phyloP scores from a whole-genome alignment of 2,329 filamentous ascomycete species.

The Talaromyces atroroseus region DNA sequence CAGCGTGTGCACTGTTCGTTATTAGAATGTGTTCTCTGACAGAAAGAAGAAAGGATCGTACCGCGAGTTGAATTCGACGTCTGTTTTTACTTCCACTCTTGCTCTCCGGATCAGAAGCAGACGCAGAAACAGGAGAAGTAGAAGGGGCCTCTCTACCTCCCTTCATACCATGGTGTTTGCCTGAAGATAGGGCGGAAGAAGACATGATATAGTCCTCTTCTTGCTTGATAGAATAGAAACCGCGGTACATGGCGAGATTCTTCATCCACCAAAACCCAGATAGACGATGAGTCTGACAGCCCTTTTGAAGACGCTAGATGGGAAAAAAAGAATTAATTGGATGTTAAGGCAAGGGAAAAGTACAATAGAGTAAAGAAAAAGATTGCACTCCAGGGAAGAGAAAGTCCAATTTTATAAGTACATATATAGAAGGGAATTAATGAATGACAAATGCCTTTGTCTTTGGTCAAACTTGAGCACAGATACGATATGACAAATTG shows the following conservation, averaged over 20 bases:
- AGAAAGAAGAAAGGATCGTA: background rate
- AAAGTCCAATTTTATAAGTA: background rate
- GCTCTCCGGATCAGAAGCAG: background rate
- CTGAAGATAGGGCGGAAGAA: background rate
- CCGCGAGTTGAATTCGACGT: slow-evolving; percentile 20
- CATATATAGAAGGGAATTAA: background rate
- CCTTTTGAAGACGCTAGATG: background rate
- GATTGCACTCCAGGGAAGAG: too few relatives aligned
- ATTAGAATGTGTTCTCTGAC: background rate
- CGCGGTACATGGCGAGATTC: background rate
- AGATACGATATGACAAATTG: background rate
- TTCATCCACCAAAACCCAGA: background rate
- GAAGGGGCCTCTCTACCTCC: background rate
- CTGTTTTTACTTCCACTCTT: background rate
- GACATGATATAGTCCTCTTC: background rate
- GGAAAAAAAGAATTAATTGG: background rate
- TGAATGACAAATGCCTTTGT: background rate
- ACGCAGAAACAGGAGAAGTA: background rate
- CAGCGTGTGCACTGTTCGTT: slow-evolving; percentile 73
- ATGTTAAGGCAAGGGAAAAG: background rate
- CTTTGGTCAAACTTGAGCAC: background rate
- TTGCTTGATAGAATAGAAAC: background rate
- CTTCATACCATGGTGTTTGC: slow-evolving; percentile 1
- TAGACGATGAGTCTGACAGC: background rate
- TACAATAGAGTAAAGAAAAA: background rate